Conservation (phyloP, 129 eudicot species). For the Oenanthe sinensis region DNA sequence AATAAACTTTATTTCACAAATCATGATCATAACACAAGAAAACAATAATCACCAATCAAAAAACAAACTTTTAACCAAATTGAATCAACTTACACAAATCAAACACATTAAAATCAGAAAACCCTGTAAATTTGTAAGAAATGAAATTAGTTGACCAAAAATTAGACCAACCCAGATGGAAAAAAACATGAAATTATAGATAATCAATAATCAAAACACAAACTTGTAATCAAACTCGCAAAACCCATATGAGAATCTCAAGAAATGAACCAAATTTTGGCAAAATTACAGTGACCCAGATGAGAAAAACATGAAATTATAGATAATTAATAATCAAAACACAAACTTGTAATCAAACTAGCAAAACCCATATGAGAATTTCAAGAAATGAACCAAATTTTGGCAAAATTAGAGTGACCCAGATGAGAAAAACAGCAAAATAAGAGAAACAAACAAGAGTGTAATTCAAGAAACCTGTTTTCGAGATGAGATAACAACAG, state of each 20-base stretch:
- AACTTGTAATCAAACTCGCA: not conserved
- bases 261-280: not conserved
- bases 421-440: not conserved
- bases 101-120: not conserved
- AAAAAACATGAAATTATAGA: not conserved
- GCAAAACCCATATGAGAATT: not conserved
- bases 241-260: not conserved
- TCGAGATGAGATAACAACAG: conserved; percentile 89
- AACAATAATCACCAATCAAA: not conserved
- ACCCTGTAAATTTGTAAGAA: not conserved
- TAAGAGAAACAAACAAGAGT: not conserved
- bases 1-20: not conserved
- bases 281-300: not conserved
- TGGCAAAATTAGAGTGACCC: not conserved
- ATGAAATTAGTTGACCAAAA: not conserved
- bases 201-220: not conserved
- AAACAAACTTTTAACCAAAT: not conserved
- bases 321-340: too few species aligned
- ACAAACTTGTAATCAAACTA: not conserved
- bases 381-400: not conserved
- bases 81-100: not conserved
- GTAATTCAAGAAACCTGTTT: conserved; percentile 41
- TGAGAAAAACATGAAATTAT: too few species aligned
- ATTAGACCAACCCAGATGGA: not conserved
- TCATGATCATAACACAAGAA: not conserved